These are phyloP conservation scores for Tagetes patula DNA, from an alignment of 129 eudicot species.

Conservation along the genomic window DNA sequence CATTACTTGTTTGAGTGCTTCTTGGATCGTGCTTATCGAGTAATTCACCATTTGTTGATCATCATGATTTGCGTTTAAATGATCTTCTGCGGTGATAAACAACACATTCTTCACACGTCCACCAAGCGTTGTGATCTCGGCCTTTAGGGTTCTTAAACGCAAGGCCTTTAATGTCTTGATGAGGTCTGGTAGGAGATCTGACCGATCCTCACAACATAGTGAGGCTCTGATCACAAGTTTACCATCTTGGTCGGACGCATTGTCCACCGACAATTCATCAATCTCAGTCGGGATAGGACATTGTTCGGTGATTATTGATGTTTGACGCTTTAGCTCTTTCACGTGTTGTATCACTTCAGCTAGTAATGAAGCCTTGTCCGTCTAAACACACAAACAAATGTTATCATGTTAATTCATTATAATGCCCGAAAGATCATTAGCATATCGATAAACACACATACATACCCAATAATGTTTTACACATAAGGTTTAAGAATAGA, in stretches of 20 bases:
- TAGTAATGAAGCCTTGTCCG: constrained; percentile 97
- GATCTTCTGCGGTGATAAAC: constrained; percentile 64
- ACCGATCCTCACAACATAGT: constrained; percentile 79
- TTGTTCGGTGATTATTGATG: constrained; percentile 73
- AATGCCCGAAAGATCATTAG: no score
- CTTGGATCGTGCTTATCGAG: constrained; percentile 63
- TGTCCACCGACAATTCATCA: constrained; percentile 67
- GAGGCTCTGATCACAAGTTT: constrained; percentile 67
- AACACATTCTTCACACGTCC: constrained; percentile 84
- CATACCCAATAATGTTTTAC: no score
- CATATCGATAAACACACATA: no score
- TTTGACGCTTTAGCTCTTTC: constrained; percentile 79
- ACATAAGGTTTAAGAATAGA: no score
- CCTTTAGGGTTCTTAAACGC: constrained; percentile 63
- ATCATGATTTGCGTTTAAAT: constrained; percentile 28
- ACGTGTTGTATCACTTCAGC: constrained; percentile 96
- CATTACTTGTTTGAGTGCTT: constrained; percentile 75
- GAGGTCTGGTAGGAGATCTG: constrained; percentile 76
- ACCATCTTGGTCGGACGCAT: constrained; percentile 58
- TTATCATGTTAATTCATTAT: no score
- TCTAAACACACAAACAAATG: constrained; percentile 34
- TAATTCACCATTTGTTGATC: constrained; percentile 51
- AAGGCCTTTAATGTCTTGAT: constrained; percentile 77
- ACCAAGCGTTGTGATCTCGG: constrained; percentile 86
- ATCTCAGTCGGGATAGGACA: constrained; percentile 67